phyloP scores from a whole-genome alignment of 768 basidiomycete genomes.

The Paxillus rubicundulus region DNA sequence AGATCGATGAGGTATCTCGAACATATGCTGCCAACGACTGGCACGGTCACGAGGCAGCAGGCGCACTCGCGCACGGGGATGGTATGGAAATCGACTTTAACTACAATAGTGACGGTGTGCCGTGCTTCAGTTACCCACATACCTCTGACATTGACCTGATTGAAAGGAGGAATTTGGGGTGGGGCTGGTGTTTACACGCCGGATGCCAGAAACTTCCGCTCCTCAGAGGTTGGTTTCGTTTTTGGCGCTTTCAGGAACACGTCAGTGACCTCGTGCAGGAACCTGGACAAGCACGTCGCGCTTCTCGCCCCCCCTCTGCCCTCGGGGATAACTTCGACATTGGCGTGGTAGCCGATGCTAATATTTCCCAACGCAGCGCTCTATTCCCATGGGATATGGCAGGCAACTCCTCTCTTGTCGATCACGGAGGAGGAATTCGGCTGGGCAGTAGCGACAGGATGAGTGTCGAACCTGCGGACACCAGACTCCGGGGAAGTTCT shows the following conservation, averaged over 20 bases:
- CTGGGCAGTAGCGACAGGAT: slow-evolving; percentile 42
- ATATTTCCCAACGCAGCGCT: slow-evolving; percentile 62
- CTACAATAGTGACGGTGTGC: slow-evolving; percentile 24
- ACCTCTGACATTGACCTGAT: slow-evolving; percentile 9
- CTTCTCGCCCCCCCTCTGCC: slow-evolving; percentile 54
- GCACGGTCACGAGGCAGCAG: slow-evolving; percentile 9
- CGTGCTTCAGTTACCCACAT: not conserved
- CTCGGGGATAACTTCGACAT: slow-evolving; percentile 50
- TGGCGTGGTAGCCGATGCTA: slow-evolving; percentile 39
- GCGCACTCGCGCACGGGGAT: slow-evolving; percentile 7
- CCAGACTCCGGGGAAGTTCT: slow-evolving; percentile 52
- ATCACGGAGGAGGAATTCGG: slow-evolving; percentile 32
- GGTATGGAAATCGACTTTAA: slow-evolving; percentile 25
- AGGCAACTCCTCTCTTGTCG: slow-evolving; percentile 52
- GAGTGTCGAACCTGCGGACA: slow-evolving; percentile 52
- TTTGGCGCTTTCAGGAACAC: not conserved
- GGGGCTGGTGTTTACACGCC: slow-evolving; percentile 14
- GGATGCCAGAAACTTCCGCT: slow-evolving; percentile 34
- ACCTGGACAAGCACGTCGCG: slow-evolving; percentile 80
- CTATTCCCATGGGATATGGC: slow-evolving; percentile 87
- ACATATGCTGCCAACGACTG: slow-evolving; percentile 11
- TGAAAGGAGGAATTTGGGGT: slow-evolving; percentile 23
- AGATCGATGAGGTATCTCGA: not conserved
- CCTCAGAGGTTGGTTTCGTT: slow-evolving; percentile 58
- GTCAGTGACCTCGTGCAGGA: slow-evolving; percentile 47